Evolutionary conservation across 805 yeast species (phyloP).

Genomic region (Candida corydali): DNA sequence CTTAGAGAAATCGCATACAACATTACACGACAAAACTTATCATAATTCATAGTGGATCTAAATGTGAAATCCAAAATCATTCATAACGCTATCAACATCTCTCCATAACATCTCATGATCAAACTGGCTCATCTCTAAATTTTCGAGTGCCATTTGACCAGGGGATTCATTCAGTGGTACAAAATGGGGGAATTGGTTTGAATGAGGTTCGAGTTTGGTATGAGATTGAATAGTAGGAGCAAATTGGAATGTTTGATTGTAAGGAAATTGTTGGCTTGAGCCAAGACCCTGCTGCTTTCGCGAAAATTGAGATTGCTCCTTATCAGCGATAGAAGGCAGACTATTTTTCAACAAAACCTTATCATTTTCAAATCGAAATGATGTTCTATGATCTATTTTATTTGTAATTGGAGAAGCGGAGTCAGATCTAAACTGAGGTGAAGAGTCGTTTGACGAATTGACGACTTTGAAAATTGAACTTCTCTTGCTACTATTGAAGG

Average conservation of each 20-base stretch:
- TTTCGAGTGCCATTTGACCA: constrained; percentile 23
- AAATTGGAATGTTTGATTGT: too few relatives aligned
- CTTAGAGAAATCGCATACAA: background rate
- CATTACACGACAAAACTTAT: constrained; percentile 3
- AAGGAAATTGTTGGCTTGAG: too few relatives aligned
- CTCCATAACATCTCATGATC: constrained; percentile 62
- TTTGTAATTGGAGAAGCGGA: constrained; percentile 8
- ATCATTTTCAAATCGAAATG: too few relatives aligned
- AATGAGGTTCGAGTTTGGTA: background rate
- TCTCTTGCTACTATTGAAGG: constrained; percentile 30
- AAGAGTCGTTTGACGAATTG: constrained; percentile 28
- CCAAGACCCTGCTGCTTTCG: too few relatives aligned
- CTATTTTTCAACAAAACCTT: too few relatives aligned
- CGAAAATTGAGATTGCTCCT: too few relatives aligned
- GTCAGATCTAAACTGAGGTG: constrained; percentile 18
- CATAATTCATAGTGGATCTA: too few relatives aligned
- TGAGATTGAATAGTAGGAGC: background rate
- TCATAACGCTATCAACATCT: constrained; percentile 86
- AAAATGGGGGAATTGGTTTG: background rate
- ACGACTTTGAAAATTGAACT: constrained; percentile 37
- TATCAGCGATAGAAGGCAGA: too few relatives aligned
- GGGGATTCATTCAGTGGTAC: constrained; percentile 19
- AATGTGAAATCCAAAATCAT: constrained; percentile 81
- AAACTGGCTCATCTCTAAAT: constrained; percentile 37
- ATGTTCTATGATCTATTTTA: background rate